phyloP scores from a whole-genome alignment of 2,329 filamentous ascomycete genomes.

The Zopfia rhizophila region DNA sequence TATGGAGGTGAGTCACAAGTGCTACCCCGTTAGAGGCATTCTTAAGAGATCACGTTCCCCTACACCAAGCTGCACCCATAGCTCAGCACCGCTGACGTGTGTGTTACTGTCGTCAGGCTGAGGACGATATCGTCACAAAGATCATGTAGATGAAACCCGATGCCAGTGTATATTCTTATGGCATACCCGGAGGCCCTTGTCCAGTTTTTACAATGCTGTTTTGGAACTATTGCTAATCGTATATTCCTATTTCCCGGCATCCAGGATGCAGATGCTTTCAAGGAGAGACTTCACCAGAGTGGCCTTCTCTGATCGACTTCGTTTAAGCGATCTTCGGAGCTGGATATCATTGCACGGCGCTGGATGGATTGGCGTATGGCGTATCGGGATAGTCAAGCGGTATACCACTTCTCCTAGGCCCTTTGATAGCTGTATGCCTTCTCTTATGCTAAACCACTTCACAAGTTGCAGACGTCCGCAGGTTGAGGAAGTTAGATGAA shows the following conservation, averaged over 20 bases:
- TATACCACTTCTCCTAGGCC: slow-evolving; percentile 36
- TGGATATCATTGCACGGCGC: slow-evolving; percentile 37
- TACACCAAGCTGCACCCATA: slow-evolving; percentile 29
- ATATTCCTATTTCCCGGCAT: slow-evolving; percentile 23
- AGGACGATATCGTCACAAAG: slow-evolving; percentile 85
- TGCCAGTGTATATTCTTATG: slow-evolving; percentile 17
- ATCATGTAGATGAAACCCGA: slow-evolving; percentile 70
- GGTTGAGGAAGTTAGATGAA: slow-evolving; percentile 12
- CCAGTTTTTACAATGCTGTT: slow-evolving; percentile 17
- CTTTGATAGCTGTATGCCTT: slow-evolving; percentile 22
- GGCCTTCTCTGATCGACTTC: slow-evolving; percentile 39
- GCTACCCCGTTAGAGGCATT: slow-evolving; percentile 14
- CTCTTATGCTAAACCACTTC: slow-evolving; percentile 34
- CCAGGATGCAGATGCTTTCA: slow-evolving; percentile 46
- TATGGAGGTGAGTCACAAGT: slow-evolving; percentile 85
- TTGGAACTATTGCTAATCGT: slow-evolving; percentile 40
- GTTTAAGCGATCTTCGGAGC: slow-evolving; percentile 6
- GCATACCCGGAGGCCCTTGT: slow-evolving; percentile 20
- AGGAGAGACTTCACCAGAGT: slow-evolving; percentile 39
- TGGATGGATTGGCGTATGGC: slow-evolving; percentile 24
- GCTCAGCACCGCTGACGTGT: slow-evolving; percentile 54
- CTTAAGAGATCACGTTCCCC: slow-evolving; percentile 25
- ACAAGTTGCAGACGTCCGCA: slow-evolving; percentile 25
- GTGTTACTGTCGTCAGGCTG: slow-evolving; percentile 69
- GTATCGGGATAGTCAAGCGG: slow-evolving; percentile 28